Conservation (phyloP, 1,284 basidiomycete species). For the Trichosporon asahii region DNA sequence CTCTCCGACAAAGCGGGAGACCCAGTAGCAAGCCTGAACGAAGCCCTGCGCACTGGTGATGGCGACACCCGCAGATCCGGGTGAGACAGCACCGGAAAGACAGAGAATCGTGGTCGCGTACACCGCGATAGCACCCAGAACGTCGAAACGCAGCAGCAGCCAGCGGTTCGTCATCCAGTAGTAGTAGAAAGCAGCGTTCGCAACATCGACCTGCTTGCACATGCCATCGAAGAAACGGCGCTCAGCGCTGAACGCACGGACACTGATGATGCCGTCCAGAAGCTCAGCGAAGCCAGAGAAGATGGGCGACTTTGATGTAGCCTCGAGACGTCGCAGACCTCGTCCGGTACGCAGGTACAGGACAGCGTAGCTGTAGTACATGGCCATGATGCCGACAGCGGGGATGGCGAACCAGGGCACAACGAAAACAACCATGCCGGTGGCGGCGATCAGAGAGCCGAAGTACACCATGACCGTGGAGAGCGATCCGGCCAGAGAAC, state of each 20-base stretch:
- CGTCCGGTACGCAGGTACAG: constrained; percentile 67
- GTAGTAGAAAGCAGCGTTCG: constrained; percentile 52
- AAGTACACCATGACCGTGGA: constrained; percentile 69
- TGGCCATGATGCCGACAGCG: constrained; percentile 59
- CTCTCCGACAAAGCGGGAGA: constrained; percentile 50
- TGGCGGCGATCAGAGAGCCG: constrained; percentile 66
- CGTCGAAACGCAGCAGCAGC: constrained; percentile 65
- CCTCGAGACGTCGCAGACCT: constrained; percentile 72
- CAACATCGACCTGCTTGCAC: constrained; percentile 67
- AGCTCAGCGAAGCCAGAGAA: constrained; percentile 70
- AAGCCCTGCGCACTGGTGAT: constrained; percentile 61
- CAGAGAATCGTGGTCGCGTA: constrained; percentile 72
- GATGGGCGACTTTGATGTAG: constrained; percentile 48
- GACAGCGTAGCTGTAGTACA: constrained; percentile 66
- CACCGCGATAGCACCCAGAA: constrained; percentile 70
- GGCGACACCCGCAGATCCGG: constrained; percentile 77
- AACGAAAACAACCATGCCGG: constrained; percentile 59
- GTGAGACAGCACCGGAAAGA: constrained; percentile 63
- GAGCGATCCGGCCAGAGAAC: constrained; percentile 64
- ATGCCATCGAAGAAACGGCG: constrained; percentile 68
- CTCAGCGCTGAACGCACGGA: constrained; percentile 83
- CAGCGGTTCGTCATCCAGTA: constrained; percentile 43
- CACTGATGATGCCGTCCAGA: constrained; percentile 72
- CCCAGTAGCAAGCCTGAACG: constrained; percentile 50
- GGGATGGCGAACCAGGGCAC: constrained; percentile 72